Conservation (phyloP, 257 asterid genomes). For the Capsicum rhomboideum region DNA sequence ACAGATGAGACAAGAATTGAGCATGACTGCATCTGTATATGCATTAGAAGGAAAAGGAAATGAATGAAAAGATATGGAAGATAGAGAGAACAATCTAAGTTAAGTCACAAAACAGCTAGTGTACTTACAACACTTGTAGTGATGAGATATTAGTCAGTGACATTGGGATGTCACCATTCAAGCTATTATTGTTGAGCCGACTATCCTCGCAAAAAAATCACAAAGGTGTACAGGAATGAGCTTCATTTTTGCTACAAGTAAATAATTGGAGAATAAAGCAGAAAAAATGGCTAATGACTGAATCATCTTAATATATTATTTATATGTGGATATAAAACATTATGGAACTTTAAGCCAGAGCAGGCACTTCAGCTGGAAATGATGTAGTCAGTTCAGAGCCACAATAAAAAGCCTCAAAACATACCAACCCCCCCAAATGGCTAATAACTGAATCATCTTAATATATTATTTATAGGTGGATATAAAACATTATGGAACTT, state of each 20-base stretch:
- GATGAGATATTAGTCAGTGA: conserved; percentile 75
- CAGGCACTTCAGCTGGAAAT: background rate
- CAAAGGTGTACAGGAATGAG: conserved; percentile 10
- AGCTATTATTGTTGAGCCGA: conserved; percentile 90
- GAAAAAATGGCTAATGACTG: background rate
- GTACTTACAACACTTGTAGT: conserved; percentile 90
- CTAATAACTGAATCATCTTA: background rate
- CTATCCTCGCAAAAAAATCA: conserved; percentile 52
- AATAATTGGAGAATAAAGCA: background rate
- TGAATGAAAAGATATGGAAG: background rate
- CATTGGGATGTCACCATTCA: conserved; percentile 72
- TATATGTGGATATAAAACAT: background rate
- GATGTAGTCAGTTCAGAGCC: background rate
- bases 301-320: background rate
- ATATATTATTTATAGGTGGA: background rate
- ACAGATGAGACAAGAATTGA: background rate
- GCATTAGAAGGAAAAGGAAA: background rate
- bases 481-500: background rate
- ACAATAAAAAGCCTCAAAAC: background rate
- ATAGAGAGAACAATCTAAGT: background rate
- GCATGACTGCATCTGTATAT: background rate
- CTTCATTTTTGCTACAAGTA: background rate
- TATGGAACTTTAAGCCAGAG: background rate
- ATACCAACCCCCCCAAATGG: too few relatives aligned
- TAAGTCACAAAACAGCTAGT: conserved; percentile 1